Conservation (phyloP, 2,329 filamentous ascomycete genomes). For the Stagonosporopsis tanaceti region DNA sequence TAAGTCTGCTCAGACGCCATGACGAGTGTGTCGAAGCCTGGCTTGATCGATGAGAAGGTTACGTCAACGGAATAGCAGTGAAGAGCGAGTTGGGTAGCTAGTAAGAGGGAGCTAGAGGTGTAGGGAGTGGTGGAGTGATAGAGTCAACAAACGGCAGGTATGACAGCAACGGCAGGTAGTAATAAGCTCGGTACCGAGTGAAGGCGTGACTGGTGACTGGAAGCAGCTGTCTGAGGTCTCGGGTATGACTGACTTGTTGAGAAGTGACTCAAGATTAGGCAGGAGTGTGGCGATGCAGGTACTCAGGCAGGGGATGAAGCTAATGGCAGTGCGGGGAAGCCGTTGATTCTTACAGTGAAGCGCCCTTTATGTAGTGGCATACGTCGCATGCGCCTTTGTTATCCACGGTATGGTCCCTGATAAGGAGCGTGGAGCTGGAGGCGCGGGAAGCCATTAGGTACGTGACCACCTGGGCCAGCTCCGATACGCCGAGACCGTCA, state of each 20-base stretch:
- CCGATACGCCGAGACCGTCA: slow-evolving; percentile 45
- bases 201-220: slow-evolving; percentile 41
- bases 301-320: slow-evolving; percentile 23
- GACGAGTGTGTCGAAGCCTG: slow-evolving; percentile 26
- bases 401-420: slow-evolving; percentile 29
- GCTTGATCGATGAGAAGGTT: slow-evolving; percentile 14
- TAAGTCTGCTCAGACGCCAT: slow-evolving; percentile 59
- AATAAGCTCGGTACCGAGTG: slow-evolving; percentile 35
- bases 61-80: slow-evolving; percentile 9
- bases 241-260: slow-evolving; percentile 42
- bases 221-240: slow-evolving; percentile 44
- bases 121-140: slow-evolving; percentile 15
- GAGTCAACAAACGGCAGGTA: slow-evolving; percentile 21
- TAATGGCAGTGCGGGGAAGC: slow-evolving; percentile 34
- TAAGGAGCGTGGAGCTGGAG: slow-evolving; percentile 34
- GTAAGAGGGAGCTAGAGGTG: slow-evolving; percentile 8
- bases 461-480: slow-evolving; percentile 30
- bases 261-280: slow-evolving; percentile 43
- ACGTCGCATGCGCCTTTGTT: slow-evolving; percentile 37
- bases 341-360: slow-evolving; percentile 20
- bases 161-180: slow-evolving; percentile 33
- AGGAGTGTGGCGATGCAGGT: slow-evolving; percentile 42
- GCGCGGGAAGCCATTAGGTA: slow-evolving; percentile 30
- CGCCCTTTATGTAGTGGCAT: slow-evolving; percentile 38
- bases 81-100: slow-evolving; percentile 8